Conservation (phyloP, 2,329 filamentous ascomycete genomes). For the Gnomoniopsis sp. region DNA sequence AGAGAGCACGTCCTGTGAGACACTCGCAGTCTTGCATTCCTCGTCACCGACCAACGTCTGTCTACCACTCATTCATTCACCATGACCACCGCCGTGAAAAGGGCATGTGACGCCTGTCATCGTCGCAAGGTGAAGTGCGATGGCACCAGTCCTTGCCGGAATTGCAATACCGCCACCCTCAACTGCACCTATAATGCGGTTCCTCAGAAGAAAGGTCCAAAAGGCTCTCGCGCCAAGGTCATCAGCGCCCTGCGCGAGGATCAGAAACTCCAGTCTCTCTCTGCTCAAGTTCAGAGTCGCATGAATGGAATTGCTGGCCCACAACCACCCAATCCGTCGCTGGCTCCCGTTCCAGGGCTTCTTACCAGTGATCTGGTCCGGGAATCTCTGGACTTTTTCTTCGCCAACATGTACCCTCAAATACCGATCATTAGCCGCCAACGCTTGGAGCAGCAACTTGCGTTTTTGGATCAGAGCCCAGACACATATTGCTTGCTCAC, state of each 20-base stretch:
- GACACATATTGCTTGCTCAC: conserved; percentile 64
- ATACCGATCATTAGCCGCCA: conserved; percentile 60
- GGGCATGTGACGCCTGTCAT: conserved; percentile 71
- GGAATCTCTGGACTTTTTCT: conserved; percentile 65
- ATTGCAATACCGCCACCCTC: conserved; percentile 64
- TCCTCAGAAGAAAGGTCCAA: conserved; percentile 73
- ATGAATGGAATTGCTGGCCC: conserved; percentile 53
- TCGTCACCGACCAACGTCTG: background rate
- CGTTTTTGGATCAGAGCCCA: conserved; percentile 59
- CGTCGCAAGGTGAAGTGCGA: conserved; percentile 74
- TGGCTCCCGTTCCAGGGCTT: conserved; percentile 57
- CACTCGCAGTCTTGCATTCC: background rate
- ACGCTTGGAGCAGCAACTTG: conserved; percentile 54
- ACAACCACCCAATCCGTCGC: conserved; percentile 42
- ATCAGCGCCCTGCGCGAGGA: conserved; percentile 70
- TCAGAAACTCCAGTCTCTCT: conserved; percentile 63
- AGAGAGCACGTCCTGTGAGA: background rate
- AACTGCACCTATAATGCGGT: conserved; percentile 72
- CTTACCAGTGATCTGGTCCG: conserved; percentile 62
- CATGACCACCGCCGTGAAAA: conserved; percentile 53
- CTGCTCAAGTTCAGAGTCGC: conserved; percentile 58
- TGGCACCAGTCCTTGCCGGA: conserved; percentile 66
- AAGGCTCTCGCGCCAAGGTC: conserved; percentile 71
- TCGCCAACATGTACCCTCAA: conserved; percentile 62
- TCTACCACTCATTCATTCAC: conserved; percentile 7